Base-by-base conservation (phyloP, 805 yeast species). In the Candida nemodendra region DNA sequence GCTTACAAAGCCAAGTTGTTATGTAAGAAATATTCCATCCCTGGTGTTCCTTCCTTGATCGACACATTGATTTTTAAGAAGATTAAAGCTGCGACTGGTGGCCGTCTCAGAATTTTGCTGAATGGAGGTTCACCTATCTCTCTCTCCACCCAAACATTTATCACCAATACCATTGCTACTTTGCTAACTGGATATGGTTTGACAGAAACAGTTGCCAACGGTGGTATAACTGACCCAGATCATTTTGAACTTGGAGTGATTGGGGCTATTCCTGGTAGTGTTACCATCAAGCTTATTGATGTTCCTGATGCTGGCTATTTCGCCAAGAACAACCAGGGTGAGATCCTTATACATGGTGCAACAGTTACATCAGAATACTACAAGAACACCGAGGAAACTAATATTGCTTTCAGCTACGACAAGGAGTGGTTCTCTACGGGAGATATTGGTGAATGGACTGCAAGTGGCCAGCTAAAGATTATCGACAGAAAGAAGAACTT, bases 341-440 rank as follows among this genome's bases (percentile, higher is more conserved):
- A 93, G 67, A 74, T 93, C 45, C 78, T 81, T 65, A 74, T 93
- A 53, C 68, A 70, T 49, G 98, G 98, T 56, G 76, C 68, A 18
- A 71, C 84, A 32, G 84, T 93, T 33, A 71, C 81, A 24, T 67
- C 74, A 19, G 89, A 85, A 56, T 93, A 93, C 67, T 93, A 74
- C 70, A 77, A 80, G 63, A 90, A 91, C 63, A 81, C 78, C 42
- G 71, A 79, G 58, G 98, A 90, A 66, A 91, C 96, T 14, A 63
- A 69, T 32, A 78, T 64, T 14, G 86, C 95, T 1, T 79, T 84
- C 55, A 70, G 74, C 32, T 72, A 79, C 37, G 84, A 83, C 44
- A 90, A 85, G 53, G 95, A 90, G 17, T 93, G 97, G 97, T 93
- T 93, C 72, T 75, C 71, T 60, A 93, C 98, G 23, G 99, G 99